Evolutionary conservation across 2,329 filamentous ascomycete genomes (phyloP).

Genomic region (Hymenoscyphus scutula): DNA sequence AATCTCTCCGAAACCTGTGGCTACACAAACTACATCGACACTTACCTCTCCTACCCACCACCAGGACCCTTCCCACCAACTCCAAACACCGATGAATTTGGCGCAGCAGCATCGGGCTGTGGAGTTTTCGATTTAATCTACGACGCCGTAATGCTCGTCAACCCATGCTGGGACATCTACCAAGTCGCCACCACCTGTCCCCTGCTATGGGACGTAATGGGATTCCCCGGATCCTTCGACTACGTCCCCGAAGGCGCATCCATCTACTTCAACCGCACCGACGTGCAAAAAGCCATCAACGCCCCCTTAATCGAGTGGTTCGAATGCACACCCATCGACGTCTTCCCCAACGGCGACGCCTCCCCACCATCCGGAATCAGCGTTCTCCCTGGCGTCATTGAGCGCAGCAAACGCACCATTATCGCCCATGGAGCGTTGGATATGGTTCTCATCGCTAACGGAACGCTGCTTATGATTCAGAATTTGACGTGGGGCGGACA

Average conservation of each 20-base stretch:
- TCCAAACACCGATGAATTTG: constrained; percentile 44
- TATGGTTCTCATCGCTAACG: constrained; percentile 55
- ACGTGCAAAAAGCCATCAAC: constrained; percentile 62
- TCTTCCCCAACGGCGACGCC: constrained; percentile 51
- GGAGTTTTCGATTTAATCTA: constrained; percentile 56
- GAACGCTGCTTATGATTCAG: constrained; percentile 58
- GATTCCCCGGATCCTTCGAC: constrained; percentile 61
- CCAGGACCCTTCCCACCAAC: constrained; percentile 53
- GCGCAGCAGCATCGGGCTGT: constrained; percentile 47
- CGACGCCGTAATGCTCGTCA: constrained; percentile 53
- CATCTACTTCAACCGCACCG: constrained; percentile 61
- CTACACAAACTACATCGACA: constrained; percentile 57
- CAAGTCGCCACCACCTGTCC: constrained; percentile 72
- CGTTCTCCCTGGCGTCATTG: constrained; percentile 69
- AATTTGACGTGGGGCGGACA: constrained; percentile 67
- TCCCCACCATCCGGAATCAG: constrained; percentile 53
- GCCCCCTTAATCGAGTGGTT: constrained; percentile 67
- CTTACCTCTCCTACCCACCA: constrained; percentile 68
- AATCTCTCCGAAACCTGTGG: constrained; percentile 56
- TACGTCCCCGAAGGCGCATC: constrained; percentile 62
- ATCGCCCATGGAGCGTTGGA: constrained; percentile 66
- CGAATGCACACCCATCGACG: constrained; percentile 49
- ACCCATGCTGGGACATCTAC: constrained; percentile 81
- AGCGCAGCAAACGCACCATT: constrained; percentile 68
- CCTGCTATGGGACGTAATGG: constrained; percentile 64